Evolutionary conservation across 495 filamentous ascomycete species (phyloP), one percentile per base, ranked within the genome.

Genomic region (Podospora comata): DNA sequence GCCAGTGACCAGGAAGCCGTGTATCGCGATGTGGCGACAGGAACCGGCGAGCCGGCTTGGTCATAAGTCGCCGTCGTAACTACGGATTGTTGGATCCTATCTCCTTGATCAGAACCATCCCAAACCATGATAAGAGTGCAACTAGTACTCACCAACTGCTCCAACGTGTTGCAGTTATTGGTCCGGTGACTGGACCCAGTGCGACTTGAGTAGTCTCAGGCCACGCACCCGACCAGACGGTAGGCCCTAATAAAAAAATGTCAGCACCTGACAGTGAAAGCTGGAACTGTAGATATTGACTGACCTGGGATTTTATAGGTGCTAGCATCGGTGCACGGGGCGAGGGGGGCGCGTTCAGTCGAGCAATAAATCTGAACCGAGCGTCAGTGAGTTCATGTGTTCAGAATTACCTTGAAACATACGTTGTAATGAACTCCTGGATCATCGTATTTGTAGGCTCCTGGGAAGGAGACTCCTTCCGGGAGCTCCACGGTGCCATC

Each of bases 181-280:
- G 64, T 11, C 73, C 75, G 11, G 69, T 67, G 34, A 75, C 68
- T 11, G 72, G 67, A 2, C 77, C 77, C 1, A 79, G 54, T 2
- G 65, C 61, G 9, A 77, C 75, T 11, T 65, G 39, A 6, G 74
- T 75, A 3, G 75, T 79, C n/a, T 77, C 75, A 2, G 72, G 63
- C 77, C 75, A 79, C 0, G 77, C 75, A 3, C 77, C 75, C 0
- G 75, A 76, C 77, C 75, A 79, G 4, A 79, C 75, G 0, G 74
- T 76, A 18, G 75, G 75, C 4, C 74, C 76, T 27, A 70, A 61
- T 16, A 65, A 65, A 70, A 65, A 19, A 65, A 65, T 19, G 26
- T 58, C 30, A 63, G 55, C 55, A 58, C 32, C 34, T 19, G 32
- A 48, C 6, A 48, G 15, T 5, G 7, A 15, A 16, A 15, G 18